Percentiles rank a stretch among this genome's conserved stretches.
Evolutionary conservation across 768 basidiomycete species (phyloP).

Genomic region (Phlebiopsis gigantea): DNA sequence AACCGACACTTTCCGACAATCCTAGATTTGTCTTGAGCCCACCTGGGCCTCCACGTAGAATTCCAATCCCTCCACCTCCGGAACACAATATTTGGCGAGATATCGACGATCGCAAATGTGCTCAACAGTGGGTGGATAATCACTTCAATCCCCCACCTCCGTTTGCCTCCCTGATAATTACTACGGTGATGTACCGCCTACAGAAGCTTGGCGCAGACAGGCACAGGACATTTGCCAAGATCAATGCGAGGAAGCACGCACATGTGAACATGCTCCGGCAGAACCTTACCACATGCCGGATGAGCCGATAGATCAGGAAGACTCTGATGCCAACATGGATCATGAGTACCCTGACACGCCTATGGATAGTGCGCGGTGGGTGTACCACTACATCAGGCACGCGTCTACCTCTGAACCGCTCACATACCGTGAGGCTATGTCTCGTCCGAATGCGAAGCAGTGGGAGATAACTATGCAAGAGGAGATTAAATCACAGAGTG

Average conservation of each 20-base stretch:
- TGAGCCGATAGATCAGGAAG: not conserved
- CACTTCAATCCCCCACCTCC: too few relatives aligned
- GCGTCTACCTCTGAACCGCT: not conserved
- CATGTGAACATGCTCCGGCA: not conserved
- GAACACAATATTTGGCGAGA: not conserved
- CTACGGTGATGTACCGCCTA: not conserved
- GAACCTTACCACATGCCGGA: not conserved
- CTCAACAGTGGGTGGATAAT: too few relatives aligned
- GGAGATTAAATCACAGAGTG: not conserved
- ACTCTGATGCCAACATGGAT: not conserved
- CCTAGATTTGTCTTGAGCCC: not conserved
- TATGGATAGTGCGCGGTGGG: too few relatives aligned
- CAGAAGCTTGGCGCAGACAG: not conserved
- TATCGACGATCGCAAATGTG: not conserved
- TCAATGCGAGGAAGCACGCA: not conserved
- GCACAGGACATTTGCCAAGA: not conserved
- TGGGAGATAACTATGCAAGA: not conserved
- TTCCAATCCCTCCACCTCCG: not conserved
- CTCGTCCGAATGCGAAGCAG: not conserved
- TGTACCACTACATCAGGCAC: not conserved
- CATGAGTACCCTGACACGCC: too few relatives aligned
- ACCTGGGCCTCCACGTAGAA: not conserved
- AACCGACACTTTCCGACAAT: not conserved
- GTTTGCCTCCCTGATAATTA: not conserved
- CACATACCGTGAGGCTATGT: not conserved